These are phyloP conservation scores for Isatis tinctoria DNA, from an alignment of 345 rosid species.

Conservation along the genomic window DNA sequence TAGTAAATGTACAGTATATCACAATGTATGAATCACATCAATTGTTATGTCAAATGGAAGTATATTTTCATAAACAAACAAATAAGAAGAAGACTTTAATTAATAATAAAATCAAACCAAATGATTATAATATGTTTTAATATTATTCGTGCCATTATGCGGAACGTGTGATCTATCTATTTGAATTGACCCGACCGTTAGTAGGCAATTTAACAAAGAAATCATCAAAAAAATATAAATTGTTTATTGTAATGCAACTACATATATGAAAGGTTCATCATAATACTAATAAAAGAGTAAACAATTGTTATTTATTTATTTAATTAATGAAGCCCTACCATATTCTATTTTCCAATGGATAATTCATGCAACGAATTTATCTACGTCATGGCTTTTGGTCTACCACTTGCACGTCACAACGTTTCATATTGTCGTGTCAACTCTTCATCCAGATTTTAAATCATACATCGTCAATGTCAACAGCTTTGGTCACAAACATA, in stretches of 20 bases:
- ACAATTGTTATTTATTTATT: no score
- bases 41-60: not conserved
- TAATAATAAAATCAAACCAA: not conserved
- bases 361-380: slow-evolving; percentile 12
- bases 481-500: not conserved
- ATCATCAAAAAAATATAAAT: not conserved
- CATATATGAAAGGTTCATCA: not conserved
- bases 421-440: not conserved
- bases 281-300: not conserved
- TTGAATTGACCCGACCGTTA: slow-evolving; percentile 31
- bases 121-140: not conserved
- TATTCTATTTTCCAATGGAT: slow-evolving; percentile 7
- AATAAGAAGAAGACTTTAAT: not conserved
- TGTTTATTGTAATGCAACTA: slow-evolving; percentile 12
- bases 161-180: slow-evolving; percentile 30
- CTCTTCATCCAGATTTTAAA: not conserved
- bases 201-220: slow-evolving; percentile 20
- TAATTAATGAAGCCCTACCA: not conserved
- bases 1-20: not conserved
- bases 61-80: not conserved
- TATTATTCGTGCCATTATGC: slow-evolving; percentile 5
- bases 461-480: not conserved
- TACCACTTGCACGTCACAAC: slow-evolving; percentile 22
- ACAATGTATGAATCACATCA: not conserved
- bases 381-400: slow-evolving; percentile 18